Evolutionary conservation across 2,329 filamentous ascomycete species (phyloP).

Genomic region (Diaporthe sp.): DNA sequence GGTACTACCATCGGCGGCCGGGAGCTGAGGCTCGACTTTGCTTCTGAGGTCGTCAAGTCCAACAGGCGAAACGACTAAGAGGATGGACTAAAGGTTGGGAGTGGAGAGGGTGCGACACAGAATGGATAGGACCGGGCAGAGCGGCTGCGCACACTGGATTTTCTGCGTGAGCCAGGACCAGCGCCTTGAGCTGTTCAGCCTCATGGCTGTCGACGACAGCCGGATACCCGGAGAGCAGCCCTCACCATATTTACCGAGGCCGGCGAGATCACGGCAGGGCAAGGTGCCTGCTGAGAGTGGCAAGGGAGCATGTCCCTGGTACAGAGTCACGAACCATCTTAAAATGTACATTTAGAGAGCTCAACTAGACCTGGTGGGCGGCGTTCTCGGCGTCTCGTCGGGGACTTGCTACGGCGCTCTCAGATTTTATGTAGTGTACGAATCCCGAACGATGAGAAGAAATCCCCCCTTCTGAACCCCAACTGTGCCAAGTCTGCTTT

Average conservation of each 20-base stretch:
- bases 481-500: background rate
- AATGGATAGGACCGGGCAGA: background rate
- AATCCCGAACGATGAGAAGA: constrained; percentile 32
- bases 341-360: constrained; percentile 35
- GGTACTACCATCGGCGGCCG: constrained; percentile 76
- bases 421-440: constrained; percentile 35
- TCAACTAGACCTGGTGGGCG: constrained; percentile 18
- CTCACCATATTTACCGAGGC: background rate
- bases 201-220: background rate
- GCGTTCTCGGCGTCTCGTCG: constrained; percentile 17
- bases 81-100: background rate
- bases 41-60: constrained; percentile 46
- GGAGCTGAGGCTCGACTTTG: constrained; percentile 76
- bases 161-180: background rate
- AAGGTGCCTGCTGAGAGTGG: background rate
- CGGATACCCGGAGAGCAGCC: background rate
- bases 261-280: background rate
- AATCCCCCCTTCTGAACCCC: constrained; percentile 24
- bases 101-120: background rate
- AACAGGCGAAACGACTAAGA: background rate
- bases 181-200: background rate
- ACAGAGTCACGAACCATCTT: constrained; percentile 11
- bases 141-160: background rate
- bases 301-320: background rate
- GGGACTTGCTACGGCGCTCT: constrained; percentile 13